phyloP scores from a whole-genome alignment of 176 grass and related monocot species.

The Phyllostachys edulis region DNA sequence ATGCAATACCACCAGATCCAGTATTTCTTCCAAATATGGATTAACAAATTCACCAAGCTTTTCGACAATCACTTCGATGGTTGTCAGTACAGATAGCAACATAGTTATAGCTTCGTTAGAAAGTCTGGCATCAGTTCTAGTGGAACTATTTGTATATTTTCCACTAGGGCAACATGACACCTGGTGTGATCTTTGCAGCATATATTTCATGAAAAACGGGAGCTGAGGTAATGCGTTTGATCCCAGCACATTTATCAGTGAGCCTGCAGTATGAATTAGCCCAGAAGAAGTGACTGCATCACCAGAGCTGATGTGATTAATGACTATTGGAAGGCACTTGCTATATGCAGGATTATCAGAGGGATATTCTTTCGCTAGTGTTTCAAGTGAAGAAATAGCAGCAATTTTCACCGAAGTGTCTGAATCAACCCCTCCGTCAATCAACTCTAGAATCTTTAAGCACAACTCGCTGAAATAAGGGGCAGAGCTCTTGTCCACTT shows the following conservation, averaged over 20 bases:
- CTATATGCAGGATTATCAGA: constrained; percentile 65
- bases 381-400: constrained; percentile 85
- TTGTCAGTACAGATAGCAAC: constrained; percentile 60
- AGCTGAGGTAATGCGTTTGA: constrained; percentile 78
- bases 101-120: constrained; percentile 37
- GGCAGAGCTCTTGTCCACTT: constrained; percentile 49
- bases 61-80: constrained; percentile 73
- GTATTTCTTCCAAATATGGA: constrained; percentile 71
- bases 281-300: constrained; percentile 61
- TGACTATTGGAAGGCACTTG: constrained; percentile 58
- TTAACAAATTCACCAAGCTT: constrained; percentile 85
- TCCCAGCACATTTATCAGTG: constrained; percentile 80
- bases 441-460: constrained; percentile 68
- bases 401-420: constrained; percentile 58
- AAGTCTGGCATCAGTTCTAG: constrained; percentile 17
- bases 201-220: constrained; percentile 76
- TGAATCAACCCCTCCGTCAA: constrained; percentile 44
- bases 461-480: constrained; percentile 65
- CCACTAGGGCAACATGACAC: constrained; percentile 54
- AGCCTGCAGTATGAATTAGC: constrained; percentile 57
- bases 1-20: constrained; percentile 74
- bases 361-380: constrained; percentile 67
- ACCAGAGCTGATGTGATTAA: constrained; percentile 55
- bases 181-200: constrained; percentile 58
- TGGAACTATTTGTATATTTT: constrained; percentile 26